Percentiles rank a stretch among this genome's conserved stretches.
Evolutionary conservation across 1,139 yeast genomes (phyloP).

Genomic region (Spathaspora jeffriesii): DNA sequence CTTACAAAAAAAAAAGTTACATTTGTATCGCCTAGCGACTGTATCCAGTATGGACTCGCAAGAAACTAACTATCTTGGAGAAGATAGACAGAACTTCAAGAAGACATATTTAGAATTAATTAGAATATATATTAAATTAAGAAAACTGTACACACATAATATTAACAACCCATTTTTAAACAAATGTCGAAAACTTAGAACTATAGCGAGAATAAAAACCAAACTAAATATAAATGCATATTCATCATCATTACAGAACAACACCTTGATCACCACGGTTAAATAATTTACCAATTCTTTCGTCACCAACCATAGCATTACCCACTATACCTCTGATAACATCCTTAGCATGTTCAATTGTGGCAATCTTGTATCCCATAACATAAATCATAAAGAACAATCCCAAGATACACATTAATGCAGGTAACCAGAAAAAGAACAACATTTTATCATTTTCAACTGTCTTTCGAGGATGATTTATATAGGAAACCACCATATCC

Average conservation of each 20-base stretch:
- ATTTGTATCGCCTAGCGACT: too few relatives aligned
- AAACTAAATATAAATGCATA: background rate
- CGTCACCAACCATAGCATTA: slow-evolving; percentile 67
- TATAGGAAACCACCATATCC: slow-evolving; percentile 54
- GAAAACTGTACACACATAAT: slow-evolving; percentile 1
- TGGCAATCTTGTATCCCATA: slow-evolving; percentile 49
- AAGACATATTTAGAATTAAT: background rate
- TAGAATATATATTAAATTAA: slow-evolving; percentile 1
- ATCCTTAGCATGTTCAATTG: slow-evolving; percentile 44
- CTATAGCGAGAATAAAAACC: slow-evolving; percentile 2
- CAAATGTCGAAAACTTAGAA: background rate
- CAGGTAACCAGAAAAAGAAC: slow-evolving; percentile 86
- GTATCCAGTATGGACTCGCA: too few relatives aligned
- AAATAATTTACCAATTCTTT: slow-evolving; percentile 62
- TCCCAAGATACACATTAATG: slow-evolving; percentile 53
- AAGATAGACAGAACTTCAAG: too few relatives aligned
- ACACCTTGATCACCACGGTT: slow-evolving; percentile 22
- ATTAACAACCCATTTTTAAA: slow-evolving; percentile 1
- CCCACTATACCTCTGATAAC: slow-evolving; percentile 56
- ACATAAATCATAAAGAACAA: slow-evolving; percentile 51
- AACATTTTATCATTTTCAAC: slow-evolving; percentile 84
- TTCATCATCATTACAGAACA: background rate
- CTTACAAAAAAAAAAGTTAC: slow-evolving; percentile 2
- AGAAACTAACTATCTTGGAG: too few relatives aligned
- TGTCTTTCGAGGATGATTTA: slow-evolving; percentile 61